Base-by-base conservation (phyloP, 768 basidiomycete species). In the Suillus tomentosus region DNA sequence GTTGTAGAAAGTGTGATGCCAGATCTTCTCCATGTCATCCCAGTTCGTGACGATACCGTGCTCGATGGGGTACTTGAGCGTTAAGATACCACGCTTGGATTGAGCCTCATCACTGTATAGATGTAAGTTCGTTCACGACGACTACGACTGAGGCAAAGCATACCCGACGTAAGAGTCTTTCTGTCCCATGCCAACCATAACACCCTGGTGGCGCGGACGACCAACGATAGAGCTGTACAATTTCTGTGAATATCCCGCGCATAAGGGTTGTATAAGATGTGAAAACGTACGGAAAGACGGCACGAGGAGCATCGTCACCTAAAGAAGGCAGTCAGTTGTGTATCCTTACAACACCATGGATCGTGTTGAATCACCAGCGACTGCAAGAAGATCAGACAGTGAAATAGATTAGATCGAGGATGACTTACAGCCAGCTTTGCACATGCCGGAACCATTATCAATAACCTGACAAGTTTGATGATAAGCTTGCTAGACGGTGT, bases 1-100 rank as follows among this genome's bases (percentile, higher is more conserved):
- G 72, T 90, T 90, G 81, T 90, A 96, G 80, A 96, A 96, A 40
- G 95, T 95, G 83, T 96, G 94, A 78, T 95, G 94, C 94, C 94
- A 96, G 77, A 96, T 96, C 82, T 96, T 95, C 83, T 96, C 95
- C 94, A 96, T 96, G 80, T 96, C 95, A 73, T 96, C 95, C 95
- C 95, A 97, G 87, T 97, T 95, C 78, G 94, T 95, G 77, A 96
- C 92, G 74, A 94, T 91, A 79, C 93, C 92, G 80, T 94, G 93
- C 77, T 95, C 92, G 71, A 94, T 94, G 61, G 93, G 95, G 81
- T 96, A 94, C 80, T 95, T 95, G 71, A 96, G 80, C 53, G 90
- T 91, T 67, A 96, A 84, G 77, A 96, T 94, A 84, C 95, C 95
- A 79, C 95, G 91, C 84, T 97, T 95, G 40, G 93, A 90, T 74